These are phyloP conservation scores for Cladosporium halotolerans DNA, from an alignment of 2,329 filamentous ascomycete species.

Conservation along the genomic window DNA sequence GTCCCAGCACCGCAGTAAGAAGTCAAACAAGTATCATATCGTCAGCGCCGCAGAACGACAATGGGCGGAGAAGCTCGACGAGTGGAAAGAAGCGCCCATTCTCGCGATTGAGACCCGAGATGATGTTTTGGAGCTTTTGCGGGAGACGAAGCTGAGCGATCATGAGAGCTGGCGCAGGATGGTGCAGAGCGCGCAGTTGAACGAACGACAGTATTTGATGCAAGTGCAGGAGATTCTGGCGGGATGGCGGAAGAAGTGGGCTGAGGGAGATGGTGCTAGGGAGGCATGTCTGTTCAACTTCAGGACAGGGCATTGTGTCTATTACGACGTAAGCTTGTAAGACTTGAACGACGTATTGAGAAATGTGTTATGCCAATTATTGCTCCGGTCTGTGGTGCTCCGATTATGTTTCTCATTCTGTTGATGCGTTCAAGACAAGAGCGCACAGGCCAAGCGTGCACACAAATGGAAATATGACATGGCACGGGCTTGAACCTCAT, in stretches of 20 bases:
- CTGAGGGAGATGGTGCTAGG: constrained; percentile 43
- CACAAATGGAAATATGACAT: background rate
- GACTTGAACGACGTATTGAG: background rate
- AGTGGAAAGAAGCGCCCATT: constrained; percentile 71
- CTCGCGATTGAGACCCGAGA: constrained; percentile 85
- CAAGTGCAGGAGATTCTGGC: constrained; percentile 73
- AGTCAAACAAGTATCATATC: constrained; percentile 80
- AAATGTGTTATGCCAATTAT: background rate
- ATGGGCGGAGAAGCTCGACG: constrained; percentile 58
- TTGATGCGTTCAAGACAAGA: background rate
- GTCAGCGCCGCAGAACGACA: constrained; percentile 65
- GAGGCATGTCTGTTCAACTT: constrained; percentile 93
- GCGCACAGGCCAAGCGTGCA: background rate
- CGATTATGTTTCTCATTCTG: background rate
- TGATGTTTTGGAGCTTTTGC: constrained; percentile 69
- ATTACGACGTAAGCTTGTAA: constrained; percentile 64
- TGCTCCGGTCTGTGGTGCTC: background rate
- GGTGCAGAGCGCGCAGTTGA: constrained; percentile 69
- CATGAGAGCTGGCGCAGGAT: constrained; percentile 76
- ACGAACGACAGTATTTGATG: constrained; percentile 73
- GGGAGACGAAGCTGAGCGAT: constrained; percentile 68
- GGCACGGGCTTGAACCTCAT: background rate
- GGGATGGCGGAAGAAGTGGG: constrained; percentile 54
- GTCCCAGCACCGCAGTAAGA: constrained; percentile 78
- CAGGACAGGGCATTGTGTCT: constrained; percentile 72